Base-by-base conservation (phyloP, 2,329 filamentous ascomycete species). In the Penicillium sp. region DNA sequence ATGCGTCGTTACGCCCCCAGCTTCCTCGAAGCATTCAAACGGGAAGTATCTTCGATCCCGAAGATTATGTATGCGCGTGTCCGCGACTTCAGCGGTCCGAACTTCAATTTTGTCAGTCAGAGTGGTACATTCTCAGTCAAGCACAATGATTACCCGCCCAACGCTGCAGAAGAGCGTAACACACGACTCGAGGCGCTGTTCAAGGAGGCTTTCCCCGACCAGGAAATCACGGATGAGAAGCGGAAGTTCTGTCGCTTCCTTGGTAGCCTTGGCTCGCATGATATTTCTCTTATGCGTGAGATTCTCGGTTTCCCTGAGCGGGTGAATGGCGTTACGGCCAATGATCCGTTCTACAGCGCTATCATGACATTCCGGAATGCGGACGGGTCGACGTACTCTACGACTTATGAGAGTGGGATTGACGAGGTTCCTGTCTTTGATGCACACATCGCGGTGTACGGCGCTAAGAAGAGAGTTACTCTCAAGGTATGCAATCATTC, bases 221-320 rank as follows among this genome's bases (percentile, higher is more conserved):
- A 61, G 31, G 49, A 55, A 24, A 52, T 63, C 42, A 63, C 58
- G 7, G 55, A 58, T 8, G 60, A 63, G 16, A 59, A 54, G 49
- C 54, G 45, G 26, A 59, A 60, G 22, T 61, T 55, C 45, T 63
- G 60, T n/a, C 56, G 58, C 4, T 61, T 63, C 52, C 52, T 63
- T n/a, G 60, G 58, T 33, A 61, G 58, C 14, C 27, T 63, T 21
- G 60, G 60, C 4, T 61, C 58, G 13, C 60, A 63, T 27, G 60
- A 61, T 49, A 59, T 63, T 26, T 61, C 58, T 6, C 60, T 63
- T 14, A 63, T 63, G 60, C 56, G 60, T 5, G 60, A 63, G 44
- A 55, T 52, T 16, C 56, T 63, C 7, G 60, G 60, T 2, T 59
- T 59, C 27, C 60, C 60, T 3, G 54, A 61, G 16, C 27, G 43